These are phyloP conservation scores for Phoenix dactylifera DNA, from an alignment of 176 grass and related monocot genomes.

Conservation along the genomic window DNA sequence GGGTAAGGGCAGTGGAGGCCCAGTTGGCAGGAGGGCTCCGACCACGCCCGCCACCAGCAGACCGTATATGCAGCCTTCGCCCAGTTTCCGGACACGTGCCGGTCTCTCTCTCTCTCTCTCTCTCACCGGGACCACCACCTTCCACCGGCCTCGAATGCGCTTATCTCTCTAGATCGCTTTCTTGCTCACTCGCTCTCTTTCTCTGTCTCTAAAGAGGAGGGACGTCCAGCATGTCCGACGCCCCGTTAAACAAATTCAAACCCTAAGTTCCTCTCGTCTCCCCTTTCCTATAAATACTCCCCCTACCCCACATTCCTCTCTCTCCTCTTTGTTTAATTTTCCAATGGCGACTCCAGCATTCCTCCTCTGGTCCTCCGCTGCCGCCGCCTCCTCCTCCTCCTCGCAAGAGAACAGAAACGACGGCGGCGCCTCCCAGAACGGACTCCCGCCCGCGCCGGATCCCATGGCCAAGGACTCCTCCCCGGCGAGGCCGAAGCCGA, in stretches of 20 bases:
- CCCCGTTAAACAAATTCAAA: too few relatives aligned
- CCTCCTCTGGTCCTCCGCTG: constrained; percentile 22
- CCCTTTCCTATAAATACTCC: constrained; percentile 14
- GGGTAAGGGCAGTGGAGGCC: background rate
- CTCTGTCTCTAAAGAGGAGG: too few relatives aligned
- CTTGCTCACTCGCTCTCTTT: too few relatives aligned
- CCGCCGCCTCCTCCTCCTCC: too few relatives aligned
- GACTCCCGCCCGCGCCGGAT: too few relatives aligned
- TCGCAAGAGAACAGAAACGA: too few relatives aligned
- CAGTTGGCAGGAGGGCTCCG: background rate
- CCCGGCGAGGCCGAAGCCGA: constrained; percentile 7
- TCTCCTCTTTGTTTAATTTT: background rate
- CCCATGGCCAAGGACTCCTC: background rate
- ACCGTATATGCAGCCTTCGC: background rate
- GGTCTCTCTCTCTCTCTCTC: background rate
- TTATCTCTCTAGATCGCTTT: too few relatives aligned
- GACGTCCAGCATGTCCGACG: too few relatives aligned
- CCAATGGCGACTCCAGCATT: constrained; percentile 19
- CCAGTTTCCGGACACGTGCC: background rate
- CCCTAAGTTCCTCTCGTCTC: background rate
- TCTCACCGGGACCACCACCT: too few relatives aligned
- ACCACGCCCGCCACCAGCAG: constrained; percentile 4
- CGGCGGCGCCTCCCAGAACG: too few relatives aligned
- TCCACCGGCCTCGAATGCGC: too few relatives aligned
- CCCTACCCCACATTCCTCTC: background rate